Conservation (phyloP, 2,329 filamentous ascomycete genomes). For the Diaporthe eres region DNA sequence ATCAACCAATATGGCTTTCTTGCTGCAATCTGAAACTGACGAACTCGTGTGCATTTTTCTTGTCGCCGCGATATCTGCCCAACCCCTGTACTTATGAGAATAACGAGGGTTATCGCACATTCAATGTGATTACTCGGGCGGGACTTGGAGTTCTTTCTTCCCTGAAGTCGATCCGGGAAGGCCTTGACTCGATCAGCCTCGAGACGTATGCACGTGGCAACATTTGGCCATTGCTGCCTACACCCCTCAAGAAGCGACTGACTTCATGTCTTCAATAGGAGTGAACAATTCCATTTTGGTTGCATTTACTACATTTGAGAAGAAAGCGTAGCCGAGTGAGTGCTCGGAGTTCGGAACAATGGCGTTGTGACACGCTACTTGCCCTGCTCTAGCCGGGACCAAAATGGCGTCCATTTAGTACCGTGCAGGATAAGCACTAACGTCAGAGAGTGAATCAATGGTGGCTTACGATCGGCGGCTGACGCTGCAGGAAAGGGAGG, state of each 20-base stretch:
- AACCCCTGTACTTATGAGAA: not conserved
- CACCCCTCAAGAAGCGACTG: no score
- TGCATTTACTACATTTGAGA: not conserved
- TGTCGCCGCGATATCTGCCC: not conserved
- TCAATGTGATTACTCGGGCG: not conserved
- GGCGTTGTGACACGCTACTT: not conserved
- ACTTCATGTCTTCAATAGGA: not conserved
- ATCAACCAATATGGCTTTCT: not conserved
- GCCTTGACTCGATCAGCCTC: not conserved
- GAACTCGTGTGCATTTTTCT: not conserved
- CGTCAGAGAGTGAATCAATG: not conserved
- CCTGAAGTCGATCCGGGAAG: not conserved
- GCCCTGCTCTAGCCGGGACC: not conserved
- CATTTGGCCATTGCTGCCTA: not conserved
- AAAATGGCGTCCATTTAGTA: not conserved
- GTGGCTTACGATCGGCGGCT: not conserved
- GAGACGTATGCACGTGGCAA: not conserved
- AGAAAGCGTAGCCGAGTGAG: not conserved
- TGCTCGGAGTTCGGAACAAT: not conserved
- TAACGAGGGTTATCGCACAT: not conserved
- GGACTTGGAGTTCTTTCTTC: not conserved
- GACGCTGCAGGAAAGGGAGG: not conserved
- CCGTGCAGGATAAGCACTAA: constrained; percentile 5
- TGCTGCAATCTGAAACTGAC: not conserved
- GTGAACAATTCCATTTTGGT: not conserved